A percentile compares a stretch with the other conserved stretches of the same genome.
Evolutionary conservation across 441 rosid genomes (phyloP).

Genomic region (Metrosideros polymorpha): DNA sequence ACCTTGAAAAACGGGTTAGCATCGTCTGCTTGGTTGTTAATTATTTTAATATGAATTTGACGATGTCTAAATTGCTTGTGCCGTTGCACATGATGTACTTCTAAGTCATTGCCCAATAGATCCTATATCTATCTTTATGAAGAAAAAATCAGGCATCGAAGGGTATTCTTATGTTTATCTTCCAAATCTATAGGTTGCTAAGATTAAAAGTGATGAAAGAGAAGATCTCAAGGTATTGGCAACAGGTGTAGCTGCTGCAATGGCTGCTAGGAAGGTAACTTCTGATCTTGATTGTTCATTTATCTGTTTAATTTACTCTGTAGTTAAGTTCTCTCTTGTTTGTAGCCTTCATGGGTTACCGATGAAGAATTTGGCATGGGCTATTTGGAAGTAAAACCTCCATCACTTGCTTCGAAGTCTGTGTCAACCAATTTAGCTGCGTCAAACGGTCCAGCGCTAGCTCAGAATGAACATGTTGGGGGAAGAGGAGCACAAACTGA

Average conservation of each 20-base stretch:
- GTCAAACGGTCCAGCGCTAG: slow-evolving; percentile 43
- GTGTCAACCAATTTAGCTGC: slow-evolving; percentile 26
- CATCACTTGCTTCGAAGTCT: slow-evolving; percentile 51
- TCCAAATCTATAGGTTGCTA: slow-evolving; percentile 56
- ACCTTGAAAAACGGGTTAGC: slow-evolving; percentile 96
- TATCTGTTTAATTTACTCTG: not conserved
- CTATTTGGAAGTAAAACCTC: slow-evolving; percentile 82
- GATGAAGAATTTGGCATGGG: slow-evolving; percentile 99
- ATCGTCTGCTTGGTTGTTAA: not conserved
- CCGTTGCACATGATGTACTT: not conserved
- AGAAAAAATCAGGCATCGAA: not conserved
- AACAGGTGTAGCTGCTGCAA: slow-evolving; percentile 98
- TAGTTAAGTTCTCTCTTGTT: not conserved
- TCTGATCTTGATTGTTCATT: not conserved
- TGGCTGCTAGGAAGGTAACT: slow-evolving; percentile 94
- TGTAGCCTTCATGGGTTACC: slow-evolving; percentile 96
- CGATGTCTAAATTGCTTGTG: not conserved
- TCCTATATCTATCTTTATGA: not conserved
- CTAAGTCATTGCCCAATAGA: not conserved
- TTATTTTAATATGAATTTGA: not conserved
- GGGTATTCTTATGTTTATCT: slow-evolving; percentile 4
- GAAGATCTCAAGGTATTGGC: slow-evolving; percentile 99
- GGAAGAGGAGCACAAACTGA: slow-evolving; percentile 51
- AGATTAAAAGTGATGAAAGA: slow-evolving; percentile 92
- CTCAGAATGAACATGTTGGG: slow-evolving; percentile 51